Conservation (phyloP, 495 filamentous ascomycete genomes). For the Daldinia bambusicola region DNA sequence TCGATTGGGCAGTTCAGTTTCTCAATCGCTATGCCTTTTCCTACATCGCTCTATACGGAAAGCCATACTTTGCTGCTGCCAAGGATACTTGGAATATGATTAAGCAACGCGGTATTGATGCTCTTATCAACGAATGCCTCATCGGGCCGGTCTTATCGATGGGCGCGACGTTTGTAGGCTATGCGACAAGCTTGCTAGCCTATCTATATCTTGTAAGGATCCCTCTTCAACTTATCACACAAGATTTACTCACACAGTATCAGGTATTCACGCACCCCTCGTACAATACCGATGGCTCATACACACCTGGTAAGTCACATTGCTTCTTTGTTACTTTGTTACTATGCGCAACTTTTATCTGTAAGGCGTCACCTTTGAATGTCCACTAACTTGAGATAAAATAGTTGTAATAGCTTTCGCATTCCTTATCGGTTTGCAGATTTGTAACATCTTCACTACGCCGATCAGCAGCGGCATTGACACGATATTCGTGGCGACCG, state of each 20-base stretch:
- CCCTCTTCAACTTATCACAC: not conserved
- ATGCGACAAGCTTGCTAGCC: constrained; percentile 80
- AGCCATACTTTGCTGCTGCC: constrained; percentile 82
- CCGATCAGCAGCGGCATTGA: constrained; percentile 77
- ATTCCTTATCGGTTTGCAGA: constrained; percentile 67
- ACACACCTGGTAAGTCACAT: constrained; percentile 52
- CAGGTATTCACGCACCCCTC: constrained; percentile 69
- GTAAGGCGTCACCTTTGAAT: not conserved
- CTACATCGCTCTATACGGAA: constrained; percentile 91
- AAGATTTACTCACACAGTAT: constrained; percentile 13
- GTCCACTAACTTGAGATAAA: constrained; percentile 15
- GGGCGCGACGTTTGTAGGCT: constrained; percentile 84
- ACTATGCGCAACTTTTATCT: not conserved
- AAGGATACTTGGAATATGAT: constrained; percentile 93
- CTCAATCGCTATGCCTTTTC: constrained; percentile 88
- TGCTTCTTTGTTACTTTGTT: not conserved
- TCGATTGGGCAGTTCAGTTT: constrained; percentile 86
- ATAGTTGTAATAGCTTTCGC: constrained; percentile 64
- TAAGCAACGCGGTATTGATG: constrained; percentile 89
- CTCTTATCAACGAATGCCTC: constrained; percentile 88
- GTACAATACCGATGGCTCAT: constrained; percentile 75
- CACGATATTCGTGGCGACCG: constrained; percentile 89
- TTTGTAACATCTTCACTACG: constrained; percentile 87
- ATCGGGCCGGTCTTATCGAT: constrained; percentile 91
- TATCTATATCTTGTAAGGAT: constrained; percentile 79